Evolutionary conservation across 1,284 basidiomycete genomes (phyloP).

Genomic region (Exobasidium cylindrosporum): DNA sequence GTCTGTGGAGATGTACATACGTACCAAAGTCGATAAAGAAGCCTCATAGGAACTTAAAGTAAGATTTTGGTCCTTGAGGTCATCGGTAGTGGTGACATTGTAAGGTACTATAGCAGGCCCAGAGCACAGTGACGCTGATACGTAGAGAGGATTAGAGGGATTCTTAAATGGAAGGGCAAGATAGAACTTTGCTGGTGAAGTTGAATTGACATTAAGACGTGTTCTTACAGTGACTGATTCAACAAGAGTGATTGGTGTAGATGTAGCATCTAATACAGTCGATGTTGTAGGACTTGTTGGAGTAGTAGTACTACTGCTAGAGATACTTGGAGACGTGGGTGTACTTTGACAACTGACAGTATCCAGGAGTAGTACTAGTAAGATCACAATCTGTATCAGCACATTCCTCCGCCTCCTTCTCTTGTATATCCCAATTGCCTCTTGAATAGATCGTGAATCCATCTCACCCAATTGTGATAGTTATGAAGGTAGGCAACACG

Average conservation of each 20-base stretch:
- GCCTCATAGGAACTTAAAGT: conserved; percentile 28
- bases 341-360: background rate
- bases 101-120: conserved; percentile 45
- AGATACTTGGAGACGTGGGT: background rate
- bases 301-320: background rate
- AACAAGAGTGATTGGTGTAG: background rate
- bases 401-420: background rate
- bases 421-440: background rate
- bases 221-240: background rate
- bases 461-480: too few relatives aligned
- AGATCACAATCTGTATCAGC: background rate
- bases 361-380: background rate
- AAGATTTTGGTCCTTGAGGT: conserved; percentile 24
- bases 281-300: background rate
- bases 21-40: conserved; percentile 30
- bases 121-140: conserved; percentile 41
- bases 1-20: conserved; percentile 38
- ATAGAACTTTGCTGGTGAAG: background rate
- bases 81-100: conserved; percentile 39
- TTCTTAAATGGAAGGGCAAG: conserved; percentile 2
- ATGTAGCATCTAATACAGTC: background rate
- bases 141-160: conserved; percentile 22
- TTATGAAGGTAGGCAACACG: too few relatives aligned
- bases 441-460: too few relatives aligned
- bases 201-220: background rate